phyloP scores from a whole-genome alignment of 2,329 filamentous ascomycete genomes.

The Aspergillus viridinutans region DNA sequence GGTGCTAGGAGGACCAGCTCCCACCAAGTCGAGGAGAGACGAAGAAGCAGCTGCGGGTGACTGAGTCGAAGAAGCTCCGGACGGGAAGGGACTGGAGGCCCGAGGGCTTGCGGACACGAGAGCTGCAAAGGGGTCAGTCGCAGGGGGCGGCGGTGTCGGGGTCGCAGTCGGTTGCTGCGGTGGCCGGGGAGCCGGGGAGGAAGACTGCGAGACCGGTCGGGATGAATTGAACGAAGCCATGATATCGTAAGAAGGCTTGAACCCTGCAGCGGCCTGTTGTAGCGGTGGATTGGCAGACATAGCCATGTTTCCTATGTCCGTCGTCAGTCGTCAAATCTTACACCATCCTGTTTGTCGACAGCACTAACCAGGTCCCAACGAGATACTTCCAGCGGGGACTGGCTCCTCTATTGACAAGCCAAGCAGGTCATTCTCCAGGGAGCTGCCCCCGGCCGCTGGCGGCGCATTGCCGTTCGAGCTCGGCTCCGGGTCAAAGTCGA shows the following conservation, averaged over 20 bases:
- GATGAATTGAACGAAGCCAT: conserved; percentile 51
- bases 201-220: conserved; percentile 45
- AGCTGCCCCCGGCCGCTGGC: conserved; percentile 52
- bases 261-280: conserved; percentile 42
- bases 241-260: conserved; percentile 54
- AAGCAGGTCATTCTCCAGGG: conserved; percentile 84
- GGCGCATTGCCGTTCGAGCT: conserved; percentile 44
- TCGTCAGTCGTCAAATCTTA: conserved; percentile 33
- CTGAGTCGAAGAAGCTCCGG: conserved; percentile 20
- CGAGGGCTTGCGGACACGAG: conserved; percentile 52
- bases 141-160: conserved; percentile 32
- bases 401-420: conserved; percentile 76
- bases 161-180: conserved; percentile 25
- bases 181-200: conserved; percentile 46
- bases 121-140: conserved; percentile 59
- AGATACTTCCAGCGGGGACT: conserved; percentile 73
- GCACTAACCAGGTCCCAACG: conserved; percentile 66
- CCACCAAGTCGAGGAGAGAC: conserved; percentile 32
- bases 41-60: conserved; percentile 19
- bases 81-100: conserved; percentile 38
- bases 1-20: conserved; percentile 19
- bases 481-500: conserved; percentile 72
- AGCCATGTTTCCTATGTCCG: conserved; percentile 33
- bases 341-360: conserved; percentile 46
- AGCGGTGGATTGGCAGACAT: conserved; percentile 26